Percentiles rank a stretch among this genome's conserved stretches.
These are phyloP conservation scores for Coniophora puteana DNA, from an alignment of 1,284 basidiomycete species.

Conservation along the genomic window DNA sequence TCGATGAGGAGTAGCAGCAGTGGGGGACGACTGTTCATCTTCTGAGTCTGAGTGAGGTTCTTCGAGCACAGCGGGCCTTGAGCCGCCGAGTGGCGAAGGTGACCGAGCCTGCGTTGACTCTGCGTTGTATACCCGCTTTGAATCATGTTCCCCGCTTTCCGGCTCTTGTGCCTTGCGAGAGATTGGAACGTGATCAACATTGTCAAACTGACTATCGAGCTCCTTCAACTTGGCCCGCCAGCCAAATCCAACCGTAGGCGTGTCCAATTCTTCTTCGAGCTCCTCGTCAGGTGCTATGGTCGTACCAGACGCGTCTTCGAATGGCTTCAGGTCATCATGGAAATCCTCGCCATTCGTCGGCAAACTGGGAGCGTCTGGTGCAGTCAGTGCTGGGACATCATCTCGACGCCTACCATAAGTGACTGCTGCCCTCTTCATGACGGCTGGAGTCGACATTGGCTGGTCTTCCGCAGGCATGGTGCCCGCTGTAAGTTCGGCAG, in stretches of 20 bases:
- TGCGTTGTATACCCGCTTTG: too few species aligned
- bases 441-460: constrained; percentile 1
- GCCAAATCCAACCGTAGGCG: constrained; percentile 16
- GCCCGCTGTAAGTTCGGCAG: constrained; percentile 2
- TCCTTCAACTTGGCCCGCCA: constrained; percentile 23
- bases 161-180: too few species aligned
- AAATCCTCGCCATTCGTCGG: too few species aligned
- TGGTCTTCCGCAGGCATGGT: constrained; percentile 14
- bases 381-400: not conserved
- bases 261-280: constrained; percentile 5
- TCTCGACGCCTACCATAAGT: constrained; percentile 25
- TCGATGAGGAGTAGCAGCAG: constrained; percentile 22
- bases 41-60: constrained; percentile 20
- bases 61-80: constrained; percentile 6
- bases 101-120: too few species aligned
- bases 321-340: constrained; percentile 2
- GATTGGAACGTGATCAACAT: too few species aligned
- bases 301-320: constrained; percentile 7
- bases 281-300: constrained; percentile 9
- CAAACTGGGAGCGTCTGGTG: too few species aligned
- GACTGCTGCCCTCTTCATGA: constrained; percentile 20
- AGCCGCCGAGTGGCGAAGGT: constrained; percentile 9
- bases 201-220: constrained; percentile 22
- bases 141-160: too few species aligned
- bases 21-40: constrained; percentile 19